A percentile compares a stretch with the other conserved stretches of the same genome.
phyloP scores from a whole-genome alignment of 2,329 filamentous ascomycete genomes.

The Mycosphaerella sp. region DNA sequence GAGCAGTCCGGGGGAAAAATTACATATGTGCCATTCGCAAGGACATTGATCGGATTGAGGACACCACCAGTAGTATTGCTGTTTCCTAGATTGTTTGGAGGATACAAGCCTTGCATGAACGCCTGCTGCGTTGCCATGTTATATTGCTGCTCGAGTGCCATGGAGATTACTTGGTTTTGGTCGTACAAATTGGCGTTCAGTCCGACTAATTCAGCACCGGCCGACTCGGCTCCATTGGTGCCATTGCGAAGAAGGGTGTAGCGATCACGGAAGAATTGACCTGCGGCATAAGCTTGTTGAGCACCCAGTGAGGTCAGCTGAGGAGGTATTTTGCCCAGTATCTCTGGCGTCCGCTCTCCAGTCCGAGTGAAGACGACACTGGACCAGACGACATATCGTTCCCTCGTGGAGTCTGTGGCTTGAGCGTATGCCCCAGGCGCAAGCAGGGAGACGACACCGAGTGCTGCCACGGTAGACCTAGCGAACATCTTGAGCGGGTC shows the following conservation, averaged over 20 bases:
- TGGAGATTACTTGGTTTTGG: constrained; percentile 44
- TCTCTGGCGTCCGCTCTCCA: constrained; percentile 50
- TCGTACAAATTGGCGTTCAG: constrained; percentile 42
- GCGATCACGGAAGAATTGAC: constrained; percentile 47
- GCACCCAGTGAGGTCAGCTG: constrained; percentile 51
- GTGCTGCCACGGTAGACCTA: constrained; percentile 17
- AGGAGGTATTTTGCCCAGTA: constrained; percentile 31
- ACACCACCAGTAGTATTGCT: constrained; percentile 28
- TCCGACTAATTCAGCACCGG: constrained; percentile 38
- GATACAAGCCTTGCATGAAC: constrained; percentile 58
- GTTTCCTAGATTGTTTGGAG: constrained; percentile 38
- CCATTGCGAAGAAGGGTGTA: constrained; percentile 41
- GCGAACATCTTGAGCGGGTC: constrained; percentile 19
- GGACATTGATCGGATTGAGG: constrained; percentile 36
- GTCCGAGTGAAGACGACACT: constrained; percentile 50
- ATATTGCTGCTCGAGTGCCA: constrained; percentile 45
- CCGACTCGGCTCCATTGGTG: constrained; percentile 16
- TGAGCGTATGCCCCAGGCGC: constrained; percentile 18
- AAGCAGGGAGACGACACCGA: constrained; percentile 21
- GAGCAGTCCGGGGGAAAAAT: background rate
- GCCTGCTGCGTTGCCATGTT: constrained; percentile 51
- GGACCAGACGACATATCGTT: constrained; percentile 38
- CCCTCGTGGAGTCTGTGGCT: background rate
- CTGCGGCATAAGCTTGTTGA: constrained; percentile 47
- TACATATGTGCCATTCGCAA: constrained; percentile 43